phyloP scores from a whole-genome alignment of 345 rosid species.

The Capsella bursapastoris region DNA sequence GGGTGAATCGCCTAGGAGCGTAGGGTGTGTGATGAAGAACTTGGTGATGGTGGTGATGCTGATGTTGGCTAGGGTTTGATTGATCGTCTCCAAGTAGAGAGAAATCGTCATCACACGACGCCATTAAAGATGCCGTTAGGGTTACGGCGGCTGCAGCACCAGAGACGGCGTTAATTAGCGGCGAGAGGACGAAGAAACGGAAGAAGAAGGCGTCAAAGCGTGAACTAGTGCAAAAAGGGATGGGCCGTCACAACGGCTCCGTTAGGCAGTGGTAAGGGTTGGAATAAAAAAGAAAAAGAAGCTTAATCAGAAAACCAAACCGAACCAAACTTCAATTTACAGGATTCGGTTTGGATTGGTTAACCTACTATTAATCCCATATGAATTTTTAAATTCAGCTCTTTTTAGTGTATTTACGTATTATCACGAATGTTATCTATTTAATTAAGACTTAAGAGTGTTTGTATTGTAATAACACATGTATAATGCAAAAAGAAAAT shows the following conservation, averaged over 20 bases:
- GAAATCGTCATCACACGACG: conserved; percentile 95
- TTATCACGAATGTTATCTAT: no score
- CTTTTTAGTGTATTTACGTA: no score
- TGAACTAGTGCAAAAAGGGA: conserved; percentile 32
- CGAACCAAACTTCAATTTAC: conserved; percentile 13
- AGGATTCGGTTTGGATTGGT: neutral
- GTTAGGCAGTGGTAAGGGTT: conserved; percentile 49
- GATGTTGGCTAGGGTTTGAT: conserved; percentile 51
- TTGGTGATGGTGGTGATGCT: conserved; percentile 49
- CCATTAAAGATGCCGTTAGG: conserved; percentile 72
- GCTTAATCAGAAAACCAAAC: neutral
- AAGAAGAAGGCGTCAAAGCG: conserved; percentile 40
- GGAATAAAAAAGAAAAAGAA: neutral
- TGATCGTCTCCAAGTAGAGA: conserved; percentile 69
- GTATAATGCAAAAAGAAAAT: no score
- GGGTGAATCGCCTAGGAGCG: conserved; percentile 52
- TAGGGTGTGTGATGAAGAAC: conserved; percentile 52
- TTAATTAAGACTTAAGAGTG: no score
- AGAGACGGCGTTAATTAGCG: conserved; percentile 65
- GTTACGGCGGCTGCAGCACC: conserved; percentile 46
- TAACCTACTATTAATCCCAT: no score
- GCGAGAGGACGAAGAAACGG: conserved; percentile 60
- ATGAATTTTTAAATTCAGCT: no score
- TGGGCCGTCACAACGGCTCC: conserved; percentile 73
- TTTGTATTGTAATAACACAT: no score